Conservation (phyloP, 2,329 filamentous ascomycete species). For the Fusarium papillatum region DNA sequence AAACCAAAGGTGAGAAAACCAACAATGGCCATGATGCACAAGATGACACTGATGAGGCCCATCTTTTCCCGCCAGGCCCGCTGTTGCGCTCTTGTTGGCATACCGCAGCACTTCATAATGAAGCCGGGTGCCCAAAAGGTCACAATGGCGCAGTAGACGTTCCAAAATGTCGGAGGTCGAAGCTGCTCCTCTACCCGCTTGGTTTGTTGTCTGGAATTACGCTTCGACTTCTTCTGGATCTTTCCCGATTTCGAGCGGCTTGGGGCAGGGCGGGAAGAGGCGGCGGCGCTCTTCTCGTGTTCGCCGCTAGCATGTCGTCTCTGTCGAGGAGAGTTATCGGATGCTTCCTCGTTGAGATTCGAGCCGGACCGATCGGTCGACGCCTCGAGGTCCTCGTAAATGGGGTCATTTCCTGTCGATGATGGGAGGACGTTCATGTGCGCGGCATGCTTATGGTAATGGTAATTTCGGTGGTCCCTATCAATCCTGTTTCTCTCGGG, state of each 20-base stretch:
- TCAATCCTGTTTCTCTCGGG: conserved; percentile 91
- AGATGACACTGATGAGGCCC: conserved; percentile 93
- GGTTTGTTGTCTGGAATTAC: conserved; percentile 63
- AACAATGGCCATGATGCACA: conserved; percentile 88
- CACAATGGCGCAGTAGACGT: conserved; percentile 92
- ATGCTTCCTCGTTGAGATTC: conserved; percentile 59
- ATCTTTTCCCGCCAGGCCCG: conserved; percentile 99
- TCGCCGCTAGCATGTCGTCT: conserved; percentile 50
- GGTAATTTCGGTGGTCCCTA: conserved; percentile 91
- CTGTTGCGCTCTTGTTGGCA: conserved; percentile 86
- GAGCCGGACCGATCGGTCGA: conserved; percentile 68
- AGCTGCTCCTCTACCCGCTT: conserved; percentile 72
- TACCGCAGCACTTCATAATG: conserved; percentile 87
- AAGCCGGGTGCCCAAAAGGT: conserved; percentile 97
- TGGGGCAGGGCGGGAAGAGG: conserved; percentile 48
- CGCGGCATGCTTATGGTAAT: conserved; percentile 95
- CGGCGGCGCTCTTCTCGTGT: conserved; percentile 49
- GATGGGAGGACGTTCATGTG: conserved; percentile 94
- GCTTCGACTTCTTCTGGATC: conserved; percentile 69
- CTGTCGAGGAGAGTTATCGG: conserved; percentile 59
- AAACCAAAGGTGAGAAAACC: conserved; percentile 98
- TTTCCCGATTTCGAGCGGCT: conserved; percentile 68
- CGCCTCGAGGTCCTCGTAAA: conserved; percentile 82
- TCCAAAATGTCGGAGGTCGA: conserved; percentile 90
- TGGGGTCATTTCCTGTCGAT: conserved; percentile 91